phyloP scores from a whole-genome alignment of 768 basidiomycete genomes.

The Pleurotus pulmonarius region DNA sequence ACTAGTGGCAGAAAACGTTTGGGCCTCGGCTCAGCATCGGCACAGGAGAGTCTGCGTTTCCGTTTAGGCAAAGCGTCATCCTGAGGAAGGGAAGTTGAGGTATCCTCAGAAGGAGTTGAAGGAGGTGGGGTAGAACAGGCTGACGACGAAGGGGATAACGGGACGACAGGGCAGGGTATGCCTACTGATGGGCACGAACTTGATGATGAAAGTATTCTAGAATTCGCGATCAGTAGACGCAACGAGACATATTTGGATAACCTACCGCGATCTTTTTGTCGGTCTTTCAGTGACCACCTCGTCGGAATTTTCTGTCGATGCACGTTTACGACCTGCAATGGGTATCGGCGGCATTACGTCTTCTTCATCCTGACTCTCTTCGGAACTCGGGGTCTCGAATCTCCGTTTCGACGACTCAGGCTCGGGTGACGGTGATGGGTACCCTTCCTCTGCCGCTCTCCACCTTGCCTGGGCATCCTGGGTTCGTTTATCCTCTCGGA shows the following conservation, averaged over 20 bases:
- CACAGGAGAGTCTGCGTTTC: slow-evolving; percentile 35
- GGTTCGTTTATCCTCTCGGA: too few relatives aligned
- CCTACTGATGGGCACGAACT: neutral
- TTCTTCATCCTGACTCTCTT: neutral
- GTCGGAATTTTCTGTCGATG: neutral
- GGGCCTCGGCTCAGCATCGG: slow-evolving; percentile 12
- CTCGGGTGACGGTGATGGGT: neutral
- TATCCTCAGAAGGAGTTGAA: neutral
- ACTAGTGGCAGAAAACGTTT: slow-evolving; percentile 21
- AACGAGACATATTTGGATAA: neutral
- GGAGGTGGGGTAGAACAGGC: neutral
- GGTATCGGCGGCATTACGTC: neutral
- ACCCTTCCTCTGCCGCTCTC: neutral
- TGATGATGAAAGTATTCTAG: neutral
- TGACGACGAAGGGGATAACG: neutral
- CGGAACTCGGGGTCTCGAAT: neutral
- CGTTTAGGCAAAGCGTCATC: slow-evolving; percentile 14
- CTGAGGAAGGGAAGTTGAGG: slow-evolving; percentile 8
- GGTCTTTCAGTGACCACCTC: neutral
- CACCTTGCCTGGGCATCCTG: too few relatives aligned
- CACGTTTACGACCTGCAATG: neutral
- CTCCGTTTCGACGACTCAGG: neutral
- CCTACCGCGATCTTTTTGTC: slow-evolving; percentile 15
- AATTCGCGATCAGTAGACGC: neutral
- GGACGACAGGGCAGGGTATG: neutral